A percentile compares a stretch with the other conserved stretches of the same genome.
These are phyloP conservation scores for Arabis alpina DNA, from an alignment of 345 rosid genomes.

Conservation along the genomic window DNA sequence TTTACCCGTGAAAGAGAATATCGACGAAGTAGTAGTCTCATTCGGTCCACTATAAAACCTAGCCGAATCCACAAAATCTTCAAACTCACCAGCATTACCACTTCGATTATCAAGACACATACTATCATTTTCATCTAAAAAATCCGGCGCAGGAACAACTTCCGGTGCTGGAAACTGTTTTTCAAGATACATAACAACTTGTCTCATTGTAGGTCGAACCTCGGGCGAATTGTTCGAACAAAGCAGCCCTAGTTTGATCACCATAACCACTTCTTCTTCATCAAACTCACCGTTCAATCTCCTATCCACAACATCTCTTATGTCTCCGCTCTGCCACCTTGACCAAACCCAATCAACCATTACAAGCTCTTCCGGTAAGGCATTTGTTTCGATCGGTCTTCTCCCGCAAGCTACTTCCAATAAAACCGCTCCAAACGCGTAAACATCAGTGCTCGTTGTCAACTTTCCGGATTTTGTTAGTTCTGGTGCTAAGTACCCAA, in stretches of 20 bases:
- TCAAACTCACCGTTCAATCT: constrained; percentile 64
- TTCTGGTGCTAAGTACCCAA: constrained; percentile 96
- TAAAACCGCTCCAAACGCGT: constrained; percentile 85
- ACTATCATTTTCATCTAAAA: constrained; percentile 42
- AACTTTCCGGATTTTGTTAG: constrained; percentile 84
- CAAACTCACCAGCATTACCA: constrained; percentile 36
- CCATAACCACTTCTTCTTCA: constrained; percentile 61
- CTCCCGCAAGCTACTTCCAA: constrained; percentile 88
- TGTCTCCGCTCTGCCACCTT: constrained; percentile 64
- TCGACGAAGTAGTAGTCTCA: constrained; percentile 33
- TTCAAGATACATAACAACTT: constrained; percentile 73
- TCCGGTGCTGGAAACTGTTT: constrained; percentile 62
- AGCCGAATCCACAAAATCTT: constrained; percentile 61
- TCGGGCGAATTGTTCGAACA: constrained; percentile 71
- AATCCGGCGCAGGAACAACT: constrained; percentile 56
- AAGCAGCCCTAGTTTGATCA: constrained; percentile 73
- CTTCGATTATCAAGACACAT: constrained; percentile 35
- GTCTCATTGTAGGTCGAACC: constrained; percentile 76
- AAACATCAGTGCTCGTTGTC: constrained; percentile 77
- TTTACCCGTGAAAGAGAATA: constrained; percentile 27
- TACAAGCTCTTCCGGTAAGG: constrained; percentile 82
- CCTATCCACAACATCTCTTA: constrained; percentile 70
- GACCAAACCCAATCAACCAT: constrained; percentile 95
- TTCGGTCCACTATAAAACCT: constrained; percentile 40
- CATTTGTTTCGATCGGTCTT: constrained; percentile 79